Percentiles rank a stretch among this genome's conserved stretches.
These are phyloP conservation scores for Exophiala oligosperma DNA, from an alignment of 2,329 filamentous ascomycete genomes.

Conservation along the genomic window DNA sequence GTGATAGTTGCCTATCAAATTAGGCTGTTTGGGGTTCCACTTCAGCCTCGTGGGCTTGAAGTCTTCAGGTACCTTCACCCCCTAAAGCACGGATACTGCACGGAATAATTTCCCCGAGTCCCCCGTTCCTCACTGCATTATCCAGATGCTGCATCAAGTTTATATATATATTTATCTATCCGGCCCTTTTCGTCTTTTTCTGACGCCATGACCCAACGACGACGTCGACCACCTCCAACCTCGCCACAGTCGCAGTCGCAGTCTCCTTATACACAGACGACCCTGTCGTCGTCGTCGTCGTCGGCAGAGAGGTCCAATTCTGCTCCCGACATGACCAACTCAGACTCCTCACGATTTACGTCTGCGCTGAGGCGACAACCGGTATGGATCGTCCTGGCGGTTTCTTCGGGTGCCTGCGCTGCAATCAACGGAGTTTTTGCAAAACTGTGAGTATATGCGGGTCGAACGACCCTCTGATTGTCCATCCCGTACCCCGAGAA, in stretches of 20 bases:
- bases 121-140: not conserved
- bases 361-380: constrained; percentile 26
- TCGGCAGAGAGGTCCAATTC: too few relatives aligned
- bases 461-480: too few relatives aligned
- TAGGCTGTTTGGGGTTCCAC: not conserved
- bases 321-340: too few relatives aligned
- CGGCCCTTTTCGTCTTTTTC: not conserved
- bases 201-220: constrained; percentile 15
- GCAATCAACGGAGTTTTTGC: constrained; percentile 67
- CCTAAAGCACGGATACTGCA: too few relatives aligned
- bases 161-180: too few relatives aligned
- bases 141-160: too few relatives aligned
- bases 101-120: not conserved
- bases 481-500: too few relatives aligned
- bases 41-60: not conserved
- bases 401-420: constrained; percentile 62
- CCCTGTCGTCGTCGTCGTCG: too few relatives aligned
- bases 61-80: too few relatives aligned
- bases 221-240: constrained; percentile 1
- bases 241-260: too few relatives aligned
- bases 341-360: constrained; percentile 1
- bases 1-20: not conserved
- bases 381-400: constrained; percentile 56
- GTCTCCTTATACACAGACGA: too few relatives aligned
- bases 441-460: constrained; percentile 53